These are phyloP conservation scores for Nitzschia putrida DNA, from an alignment of 108 stramenopile genomes.

Conservation along the genomic window DNA sequence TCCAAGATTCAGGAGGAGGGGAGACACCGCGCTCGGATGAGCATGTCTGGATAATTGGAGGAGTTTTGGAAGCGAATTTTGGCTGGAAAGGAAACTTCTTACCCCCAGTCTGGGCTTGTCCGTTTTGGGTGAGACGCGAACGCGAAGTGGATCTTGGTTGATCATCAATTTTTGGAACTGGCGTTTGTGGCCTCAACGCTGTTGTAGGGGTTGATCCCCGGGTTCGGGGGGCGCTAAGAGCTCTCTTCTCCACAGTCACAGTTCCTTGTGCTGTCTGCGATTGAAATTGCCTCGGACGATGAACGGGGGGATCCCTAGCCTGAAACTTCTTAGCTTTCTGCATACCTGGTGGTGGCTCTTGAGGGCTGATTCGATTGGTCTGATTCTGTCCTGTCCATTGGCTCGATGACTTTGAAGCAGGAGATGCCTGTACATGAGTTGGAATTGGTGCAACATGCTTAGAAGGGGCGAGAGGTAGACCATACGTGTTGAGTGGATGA, in stretches of 20 bases:
- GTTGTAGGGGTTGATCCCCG: not conserved
- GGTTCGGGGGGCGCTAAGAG: not conserved
- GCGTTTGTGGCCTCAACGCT: not conserved
- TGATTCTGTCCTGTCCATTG: not conserved
- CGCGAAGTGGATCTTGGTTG: too few species aligned
- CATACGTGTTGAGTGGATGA: constrained; percentile 14
- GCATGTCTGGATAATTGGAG: not conserved
- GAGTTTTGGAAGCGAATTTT: not conserved
- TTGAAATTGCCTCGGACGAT: not conserved
- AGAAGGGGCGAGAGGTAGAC: constrained; percentile 5
- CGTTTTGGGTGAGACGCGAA: too few species aligned
- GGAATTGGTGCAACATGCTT: too few species aligned
- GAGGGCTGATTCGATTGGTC: not conserved
- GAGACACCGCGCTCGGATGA: constrained; percentile 17
- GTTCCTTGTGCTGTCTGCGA: not conserved
- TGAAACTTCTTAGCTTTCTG: not conserved
- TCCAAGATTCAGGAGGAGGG: constrained; percentile 1
- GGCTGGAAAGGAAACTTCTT: not conserved
- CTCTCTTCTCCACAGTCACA: not conserved
- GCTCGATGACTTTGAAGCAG: too few species aligned
- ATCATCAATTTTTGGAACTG: too few species aligned
- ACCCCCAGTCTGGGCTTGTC: not conserved
- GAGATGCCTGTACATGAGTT: too few species aligned
- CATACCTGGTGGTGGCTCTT: not conserved
- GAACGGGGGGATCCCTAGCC: not conserved